These are phyloP conservation scores for Flaveria bidentis DNA, from an alignment of 129 eudicot species.

Conservation along the genomic window DNA sequence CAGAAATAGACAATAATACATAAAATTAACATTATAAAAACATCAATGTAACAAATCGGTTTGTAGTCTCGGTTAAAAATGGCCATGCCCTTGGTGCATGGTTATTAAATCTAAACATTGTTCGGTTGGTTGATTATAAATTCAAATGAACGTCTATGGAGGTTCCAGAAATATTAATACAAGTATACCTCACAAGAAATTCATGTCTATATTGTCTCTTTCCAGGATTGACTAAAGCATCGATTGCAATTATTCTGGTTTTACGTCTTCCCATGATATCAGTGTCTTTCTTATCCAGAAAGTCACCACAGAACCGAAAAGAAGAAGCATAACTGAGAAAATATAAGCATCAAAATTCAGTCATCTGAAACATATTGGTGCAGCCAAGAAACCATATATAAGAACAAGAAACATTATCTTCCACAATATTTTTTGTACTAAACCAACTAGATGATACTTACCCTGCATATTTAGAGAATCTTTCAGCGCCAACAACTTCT, in stretches of 20 bases:
- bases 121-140: not conserved
- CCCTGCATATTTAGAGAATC: slow-evolving; percentile 89
- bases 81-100: not conserved
- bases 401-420: not conserved
- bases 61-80: not conserved
- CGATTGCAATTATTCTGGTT: slow-evolving; percentile 87
- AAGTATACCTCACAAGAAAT: slow-evolving; percentile 53
- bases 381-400: slow-evolving; percentile 13
- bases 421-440: not conserved
- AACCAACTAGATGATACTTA: slow-evolving; percentile 33
- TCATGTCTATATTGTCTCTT: slow-evolving; percentile 57
- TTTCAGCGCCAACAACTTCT: slow-evolving; percentile 81
- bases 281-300: slow-evolving; percentile 51
- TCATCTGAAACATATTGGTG: not conserved
- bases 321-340: slow-evolving; percentile 73
- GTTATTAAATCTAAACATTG: slow-evolving; percentile 1
- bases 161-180: not conserved
- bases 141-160: slow-evolving; percentile 2
- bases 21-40: slow-evolving; percentile 4
- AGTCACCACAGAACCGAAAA: slow-evolving; percentile 72
- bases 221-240: slow-evolving; percentile 77
- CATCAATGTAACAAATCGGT: slow-evolving; percentile 11
- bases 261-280: slow-evolving; percentile 71
- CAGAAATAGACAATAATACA: not conserved
- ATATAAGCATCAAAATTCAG: not conserved